Percentiles rank a stretch among this genome's conserved stretches.
These are phyloP conservation scores for Cryoendolithus antarcticus DNA, from an alignment of 2,329 filamentous ascomycete species.

Conservation along the genomic window DNA sequence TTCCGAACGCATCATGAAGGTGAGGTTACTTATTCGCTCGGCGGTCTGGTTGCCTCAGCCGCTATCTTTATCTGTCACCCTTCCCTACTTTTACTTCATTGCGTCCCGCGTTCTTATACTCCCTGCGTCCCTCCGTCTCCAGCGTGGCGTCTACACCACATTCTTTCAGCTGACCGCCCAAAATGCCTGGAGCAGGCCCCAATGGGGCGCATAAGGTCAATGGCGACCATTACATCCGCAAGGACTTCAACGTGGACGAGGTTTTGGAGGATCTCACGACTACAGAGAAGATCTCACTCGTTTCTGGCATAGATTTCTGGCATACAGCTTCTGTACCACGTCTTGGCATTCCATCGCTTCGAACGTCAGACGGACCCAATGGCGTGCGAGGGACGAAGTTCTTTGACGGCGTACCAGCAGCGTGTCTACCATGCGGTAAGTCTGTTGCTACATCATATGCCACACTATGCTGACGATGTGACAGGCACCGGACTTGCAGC, in stretches of 20 bases:
- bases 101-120: too few species aligned
- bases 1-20: too few species aligned
- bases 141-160: too few species aligned
- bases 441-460: background rate
- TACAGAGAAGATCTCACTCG: constrained; percentile 20
- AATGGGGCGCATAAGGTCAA: background rate
- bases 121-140: too few species aligned
- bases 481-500: constrained; percentile 14
- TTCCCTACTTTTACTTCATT: too few species aligned
- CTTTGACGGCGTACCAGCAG: constrained; percentile 53
- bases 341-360: constrained; percentile 51
- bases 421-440: constrained; percentile 61
- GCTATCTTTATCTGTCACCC: too few species aligned
- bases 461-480: background rate
- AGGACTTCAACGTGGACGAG: constrained; percentile 20
- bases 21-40: too few species aligned
- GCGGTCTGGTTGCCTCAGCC: too few species aligned
- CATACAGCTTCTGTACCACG: constrained; percentile 50
- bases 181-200: too few species aligned
- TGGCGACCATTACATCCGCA: constrained; percentile 1
- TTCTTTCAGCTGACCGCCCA: too few species aligned
- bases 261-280: constrained; percentile 18
- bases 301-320: constrained; percentile 50
- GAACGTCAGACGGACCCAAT: constrained; percentile 57
- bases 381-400: constrained; percentile 56